Percentiles rank a stretch among this genome's conserved stretches.
Conservation (phyloP, 2,329 filamentous ascomycete genomes). For the Cladophialophora yegresii region DNA sequence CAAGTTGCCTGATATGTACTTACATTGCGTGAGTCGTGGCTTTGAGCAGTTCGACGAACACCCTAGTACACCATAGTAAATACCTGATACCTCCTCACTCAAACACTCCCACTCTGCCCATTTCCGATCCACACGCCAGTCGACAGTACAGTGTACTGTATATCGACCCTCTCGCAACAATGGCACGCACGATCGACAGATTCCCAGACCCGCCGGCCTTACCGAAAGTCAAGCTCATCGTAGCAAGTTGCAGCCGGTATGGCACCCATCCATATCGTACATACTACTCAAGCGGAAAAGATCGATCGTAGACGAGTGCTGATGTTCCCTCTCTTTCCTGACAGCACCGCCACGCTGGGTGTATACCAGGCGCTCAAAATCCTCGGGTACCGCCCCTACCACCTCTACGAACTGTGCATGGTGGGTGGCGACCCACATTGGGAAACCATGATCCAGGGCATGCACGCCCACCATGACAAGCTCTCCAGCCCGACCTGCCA, state of each 20-base stretch:
- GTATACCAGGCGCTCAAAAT: conserved; percentile 14
- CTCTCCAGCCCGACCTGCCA: not conserved
- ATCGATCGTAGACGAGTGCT: not conserved
- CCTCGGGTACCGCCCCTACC: conserved; percentile 9
- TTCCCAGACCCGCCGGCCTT: conserved; percentile 2
- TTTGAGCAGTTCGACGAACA: not conserved
- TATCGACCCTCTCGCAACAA: not conserved
- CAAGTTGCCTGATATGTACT: not conserved
- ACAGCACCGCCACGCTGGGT: conserved; percentile 11
- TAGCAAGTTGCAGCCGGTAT: conserved; percentile 14
- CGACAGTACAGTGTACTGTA: not conserved
- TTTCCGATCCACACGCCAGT: not conserved
- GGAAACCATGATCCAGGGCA: conserved; percentile 5
- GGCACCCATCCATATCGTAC: not conserved
- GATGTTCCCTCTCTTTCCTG: not conserved
- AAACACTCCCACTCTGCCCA: not conserved
- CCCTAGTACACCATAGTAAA: too few relatives aligned
- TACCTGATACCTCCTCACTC: not conserved
- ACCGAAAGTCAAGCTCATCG: conserved; percentile 5
- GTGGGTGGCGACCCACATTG: conserved; percentile 4
- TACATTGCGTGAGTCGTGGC: not conserved
- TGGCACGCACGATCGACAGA: conserved; percentile 9
- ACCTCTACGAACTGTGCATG: conserved; percentile 10
- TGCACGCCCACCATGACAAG: not conserved
- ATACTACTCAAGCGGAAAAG: not conserved